Evolutionary conservation across 1,284 basidiomycete genomes (phyloP).

Genomic region (Cutaneotrichosporon cutaneum): DNA sequence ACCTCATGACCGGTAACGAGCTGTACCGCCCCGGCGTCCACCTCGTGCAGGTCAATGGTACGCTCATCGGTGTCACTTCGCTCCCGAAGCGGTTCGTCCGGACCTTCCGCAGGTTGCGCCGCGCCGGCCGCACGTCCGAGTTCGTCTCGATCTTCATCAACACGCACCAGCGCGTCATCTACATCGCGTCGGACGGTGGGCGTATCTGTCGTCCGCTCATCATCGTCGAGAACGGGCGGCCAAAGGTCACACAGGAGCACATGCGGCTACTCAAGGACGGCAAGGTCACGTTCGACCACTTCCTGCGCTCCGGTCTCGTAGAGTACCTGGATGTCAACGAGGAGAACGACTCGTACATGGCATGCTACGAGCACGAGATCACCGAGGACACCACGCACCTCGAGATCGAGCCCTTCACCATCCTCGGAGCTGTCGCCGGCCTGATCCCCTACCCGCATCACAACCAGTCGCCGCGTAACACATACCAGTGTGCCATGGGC

Average conservation of each 20-base stretch:
- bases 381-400: conserved; percentile 83
- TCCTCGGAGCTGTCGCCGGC: conserved; percentile 95
- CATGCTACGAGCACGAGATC: conserved; percentile 89
- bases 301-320: conserved; percentile 90
- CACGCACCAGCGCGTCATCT: conserved; percentile 89
- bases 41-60: conserved; percentile 96
- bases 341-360: conserved; percentile 97
- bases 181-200: conserved; percentile 96
- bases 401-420: conserved; percentile 98
- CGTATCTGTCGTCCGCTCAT: conserved; percentile 98
- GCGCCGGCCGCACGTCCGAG: conserved; percentile 88
- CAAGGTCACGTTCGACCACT: conserved; percentile 86
- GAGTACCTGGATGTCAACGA: conserved; percentile 99
- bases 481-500: conserved; percentile 99
- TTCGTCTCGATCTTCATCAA: conserved; percentile 98
- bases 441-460: conserved; percentile 99
- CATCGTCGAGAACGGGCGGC: conserved; percentile 82
- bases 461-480: conserved; percentile 98
- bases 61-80: conserved; percentile 88
- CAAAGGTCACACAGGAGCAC: conserved; percentile 78
- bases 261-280: conserved; percentile 79
- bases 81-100: conserved; percentile 81
- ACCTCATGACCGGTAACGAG: conserved; percentile 87
- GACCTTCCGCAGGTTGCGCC: conserved; percentile 87
- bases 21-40: conserved; percentile 90